phyloP scores from a whole-genome alignment of 129 eudicot genomes.

The Chrysanthemum makinoi region DNA sequence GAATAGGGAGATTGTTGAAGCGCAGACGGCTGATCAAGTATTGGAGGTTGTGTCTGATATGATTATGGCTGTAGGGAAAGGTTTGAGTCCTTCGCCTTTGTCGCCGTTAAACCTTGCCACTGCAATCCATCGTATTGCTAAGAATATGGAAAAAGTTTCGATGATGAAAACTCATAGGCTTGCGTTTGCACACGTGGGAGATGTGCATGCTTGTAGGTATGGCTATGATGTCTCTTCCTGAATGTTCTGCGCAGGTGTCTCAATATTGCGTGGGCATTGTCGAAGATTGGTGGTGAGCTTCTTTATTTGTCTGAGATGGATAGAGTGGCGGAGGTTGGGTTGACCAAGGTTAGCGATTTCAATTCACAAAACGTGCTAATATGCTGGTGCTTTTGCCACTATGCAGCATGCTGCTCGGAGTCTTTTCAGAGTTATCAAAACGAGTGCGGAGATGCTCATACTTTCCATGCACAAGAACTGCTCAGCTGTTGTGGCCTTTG shows the following conservation, averaged over 20 bases:
- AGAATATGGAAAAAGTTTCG: slow-evolving; percentile 93
- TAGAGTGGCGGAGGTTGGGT: slow-evolving; percentile 86
- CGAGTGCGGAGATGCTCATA: slow-evolving; percentile 55
- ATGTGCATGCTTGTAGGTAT: slow-evolving; percentile 96
- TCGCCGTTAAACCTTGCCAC: slow-evolving; percentile 90
- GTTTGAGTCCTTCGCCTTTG: slow-evolving; percentile 91
- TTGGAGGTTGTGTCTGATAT: slow-evolving; percentile 59
- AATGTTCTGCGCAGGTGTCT: slow-evolving; percentile 92
- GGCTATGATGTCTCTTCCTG: slow-evolving; percentile 85
- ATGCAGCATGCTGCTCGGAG: slow-evolving; percentile 85
- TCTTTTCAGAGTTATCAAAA: slow-evolving; percentile 55
- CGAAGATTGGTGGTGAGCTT: slow-evolving; percentile 96
- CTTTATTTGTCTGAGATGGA: slow-evolving; percentile 91
- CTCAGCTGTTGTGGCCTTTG: slow-evolving; percentile 92
- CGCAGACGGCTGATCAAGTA: slow-evolving; percentile 84
- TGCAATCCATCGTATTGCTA: slow-evolving; percentile 86
- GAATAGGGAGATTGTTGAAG: slow-evolving; percentile 69
- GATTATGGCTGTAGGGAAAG: slow-evolving; percentile 80
- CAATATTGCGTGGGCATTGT: slow-evolving; percentile 97
- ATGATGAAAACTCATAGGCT: slow-evolving; percentile 67
- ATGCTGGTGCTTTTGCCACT: slow-evolving; percentile 89
- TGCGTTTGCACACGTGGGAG: slow-evolving; percentile 75
- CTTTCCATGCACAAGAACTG: slow-evolving; percentile 77
- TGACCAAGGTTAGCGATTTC: slow-evolving; percentile 61
- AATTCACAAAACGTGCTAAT: slow-evolving; percentile 92